phyloP scores from a whole-genome alignment of 1,284 basidiomycete species.

The Volvariella volvacea region DNA sequence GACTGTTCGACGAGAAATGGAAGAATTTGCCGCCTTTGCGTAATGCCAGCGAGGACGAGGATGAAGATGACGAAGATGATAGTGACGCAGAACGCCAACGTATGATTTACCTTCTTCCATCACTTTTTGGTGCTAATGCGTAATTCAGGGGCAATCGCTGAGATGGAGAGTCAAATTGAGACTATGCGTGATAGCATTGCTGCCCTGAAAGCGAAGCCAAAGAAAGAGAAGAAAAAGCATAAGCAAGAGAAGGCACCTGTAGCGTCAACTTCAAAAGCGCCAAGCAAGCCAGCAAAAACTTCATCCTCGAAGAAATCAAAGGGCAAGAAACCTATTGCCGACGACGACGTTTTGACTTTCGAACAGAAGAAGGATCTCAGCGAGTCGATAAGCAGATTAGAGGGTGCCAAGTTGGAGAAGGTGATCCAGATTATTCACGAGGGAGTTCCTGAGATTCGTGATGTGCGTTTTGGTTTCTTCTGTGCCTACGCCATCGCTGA shows the following conservation, averaged over 20 bases:
- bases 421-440: conserved; percentile 92
- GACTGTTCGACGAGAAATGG: conserved; percentile 91
- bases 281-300: conserved; percentile 40
- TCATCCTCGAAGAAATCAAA: conserved; percentile 50
- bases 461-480: conserved; percentile 50
- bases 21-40: conserved; percentile 66
- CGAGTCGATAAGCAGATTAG: conserved; percentile 80
- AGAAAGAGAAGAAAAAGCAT: conserved; percentile 60
- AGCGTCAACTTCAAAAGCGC: conserved; percentile 57
- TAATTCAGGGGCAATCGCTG: conserved; percentile 53
- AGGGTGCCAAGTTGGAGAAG: conserved; percentile 72
- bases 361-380: conserved; percentile 96
- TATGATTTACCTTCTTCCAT: conserved; percentile 26
- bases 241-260: conserved; percentile 47
- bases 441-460: conserved; percentile 81
- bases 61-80: conserved; percentile 25
- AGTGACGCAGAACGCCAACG: conserved; percentile 44
- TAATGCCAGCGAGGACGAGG: conserved; percentile 37
- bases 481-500: conserved; percentile 10
- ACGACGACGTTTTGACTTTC: conserved; percentile 78
- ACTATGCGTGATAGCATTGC: conserved; percentile 60
- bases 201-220: conserved; percentile 47
- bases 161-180: conserved; percentile 72
- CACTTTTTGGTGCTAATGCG: conserved; percentile 13
- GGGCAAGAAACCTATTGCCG: conserved; percentile 42